Percentiles rank a stretch among this genome's conserved stretches.
These are phyloP conservation scores for Cladosporium cucumerinum DNA, from an alignment of 2,329 filamentous ascomycete genomes.

Conservation along the genomic window DNA sequence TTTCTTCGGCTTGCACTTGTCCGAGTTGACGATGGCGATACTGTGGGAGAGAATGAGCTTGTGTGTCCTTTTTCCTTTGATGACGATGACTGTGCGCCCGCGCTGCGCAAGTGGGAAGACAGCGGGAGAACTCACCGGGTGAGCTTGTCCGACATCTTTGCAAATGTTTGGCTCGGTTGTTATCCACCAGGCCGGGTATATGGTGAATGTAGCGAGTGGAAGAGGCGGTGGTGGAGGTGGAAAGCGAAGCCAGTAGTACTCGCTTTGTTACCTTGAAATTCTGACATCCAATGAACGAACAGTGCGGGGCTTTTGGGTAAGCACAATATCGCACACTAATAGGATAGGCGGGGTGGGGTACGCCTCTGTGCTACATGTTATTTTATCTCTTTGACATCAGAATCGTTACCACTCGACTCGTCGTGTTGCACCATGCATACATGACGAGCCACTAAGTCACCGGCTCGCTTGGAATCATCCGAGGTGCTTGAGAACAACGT, in stretches of 20 bases:
- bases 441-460: not conserved
- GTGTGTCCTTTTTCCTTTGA: slow-evolving; percentile 12
- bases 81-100: not conserved
- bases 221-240: not conserved
- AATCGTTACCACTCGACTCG: not conserved
- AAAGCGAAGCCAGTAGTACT: not conserved
- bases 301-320: not conserved
- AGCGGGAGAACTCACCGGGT: slow-evolving; percentile 66
- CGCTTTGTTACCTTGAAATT: not conserved
- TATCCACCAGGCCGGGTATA: not conserved
- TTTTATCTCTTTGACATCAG: not conserved
- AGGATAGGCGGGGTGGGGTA: not conserved
- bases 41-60: slow-evolving; percentile 45
- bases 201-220: not conserved
- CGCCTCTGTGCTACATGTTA: not conserved
- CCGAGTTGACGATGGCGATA: slow-evolving; percentile 97
- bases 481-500: not conserved
- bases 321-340: not conserved
- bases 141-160: slow-evolving; percentile 82
- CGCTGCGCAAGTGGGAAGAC: not conserved
- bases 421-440: not conserved
- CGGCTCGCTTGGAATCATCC: not conserved
- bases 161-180: not conserved
- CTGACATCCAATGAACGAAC: not conserved
- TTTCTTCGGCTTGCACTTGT: slow-evolving; percentile 78